Percentiles rank a stretch among this genome's conserved stretches.
phyloP scores from a whole-genome alignment of 768 basidiomycete species.

The Phaeotremella fagi region DNA sequence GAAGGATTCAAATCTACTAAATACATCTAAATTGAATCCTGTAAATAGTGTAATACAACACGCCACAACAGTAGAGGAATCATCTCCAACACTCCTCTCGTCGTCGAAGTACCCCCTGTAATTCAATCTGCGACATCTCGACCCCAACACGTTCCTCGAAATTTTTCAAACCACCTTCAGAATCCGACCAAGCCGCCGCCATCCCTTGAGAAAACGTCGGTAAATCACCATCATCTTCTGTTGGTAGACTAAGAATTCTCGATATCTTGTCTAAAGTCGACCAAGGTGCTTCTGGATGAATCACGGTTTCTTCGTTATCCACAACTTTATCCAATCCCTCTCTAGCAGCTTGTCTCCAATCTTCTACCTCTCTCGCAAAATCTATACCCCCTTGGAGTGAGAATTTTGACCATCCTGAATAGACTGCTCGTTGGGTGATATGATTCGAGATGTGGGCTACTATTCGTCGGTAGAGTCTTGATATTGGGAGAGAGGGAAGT shows the following conservation, averaged over 20 bases:
- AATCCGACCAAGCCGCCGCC: slow-evolving; percentile 39
- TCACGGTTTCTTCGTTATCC: slow-evolving; percentile 7
- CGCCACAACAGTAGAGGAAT: no score
- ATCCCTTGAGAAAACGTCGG: slow-evolving; percentile 41
- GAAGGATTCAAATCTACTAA: no score
- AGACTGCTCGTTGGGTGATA: slow-evolving; percentile 77
- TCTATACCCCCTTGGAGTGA: slow-evolving; percentile 58
- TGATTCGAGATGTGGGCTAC: slow-evolving; percentile 67
- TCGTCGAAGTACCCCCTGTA: slow-evolving; percentile 36
- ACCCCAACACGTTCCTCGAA: slow-evolving; percentile 30
- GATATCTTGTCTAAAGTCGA: slow-evolving; percentile 64
- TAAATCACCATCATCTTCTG: slow-evolving; percentile 6
- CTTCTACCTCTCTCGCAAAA: slow-evolving; percentile 66
- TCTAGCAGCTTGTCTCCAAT: slow-evolving; percentile 78
- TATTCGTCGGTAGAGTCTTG: slow-evolving; percentile 68
- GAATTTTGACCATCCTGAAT: slow-evolving; percentile 64
- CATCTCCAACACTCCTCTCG: slow-evolving; percentile 44
- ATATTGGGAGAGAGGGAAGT: slow-evolving; percentile 59
- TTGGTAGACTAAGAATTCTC: slow-evolving; percentile 57
- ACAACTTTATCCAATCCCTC: slow-evolving; percentile 51
- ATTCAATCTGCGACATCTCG: slow-evolving; percentile 22
- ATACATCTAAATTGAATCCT: no score
- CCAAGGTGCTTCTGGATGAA: slow-evolving; percentile 70
- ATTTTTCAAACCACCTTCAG: slow-evolving; percentile 15
- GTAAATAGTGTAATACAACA: no score